Base-by-base conservation (phyloP, 2,329 filamentous ascomycete genomes). In the Penicillium verrucosum region DNA sequence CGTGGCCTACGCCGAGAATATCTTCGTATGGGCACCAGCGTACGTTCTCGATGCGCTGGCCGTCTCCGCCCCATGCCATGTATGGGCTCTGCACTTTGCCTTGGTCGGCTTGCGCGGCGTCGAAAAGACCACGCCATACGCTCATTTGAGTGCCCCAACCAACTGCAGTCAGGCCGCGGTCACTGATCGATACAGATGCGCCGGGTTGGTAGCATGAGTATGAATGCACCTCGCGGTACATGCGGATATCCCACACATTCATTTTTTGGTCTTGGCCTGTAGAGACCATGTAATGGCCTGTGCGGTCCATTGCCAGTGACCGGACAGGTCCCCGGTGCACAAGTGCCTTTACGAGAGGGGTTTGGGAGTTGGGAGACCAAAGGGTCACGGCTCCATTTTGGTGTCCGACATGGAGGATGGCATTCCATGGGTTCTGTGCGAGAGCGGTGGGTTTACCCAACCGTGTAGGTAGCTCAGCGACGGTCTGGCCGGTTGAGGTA, bases 1-100 rank as follows among this genome's bases (percentile, higher is more conserved):
- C 83, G 77, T 97, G 93, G 2, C 88, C 84, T 25, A 96, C 82
- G 14, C 93, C 94, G 1, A 99, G 83, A 0, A 97, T 80, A 78
- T 99, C 94, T 73, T 99, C 94, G 61, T 89, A 96, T 0, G 94
- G 94, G 71, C 94, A 99, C 90, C 93, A 99, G 59, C 84, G 82
- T 2, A 96, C 85, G 40, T 89, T 85, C 74, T 96, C 90, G 29
- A 96, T 85, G 53, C 82, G 82, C 60, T 88, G 85, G 21, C 92
- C 92, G 59, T 96, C 90, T 47, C 90, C 90, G 45, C 92, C 91
- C 89, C 92, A 97, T 1, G 85, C 82, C 86, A 99, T 90, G 76
- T 99, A 99, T 0, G 94, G 94, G 53, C 86, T 89, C 63, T 92
- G 85, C 0, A 94, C 85, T 72, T 92, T 93, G 67, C 86, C 82